Evolutionary conservation across 2,329 filamentous ascomycete genomes (phyloP).

Genomic region (Pyricularia sp.): DNA sequence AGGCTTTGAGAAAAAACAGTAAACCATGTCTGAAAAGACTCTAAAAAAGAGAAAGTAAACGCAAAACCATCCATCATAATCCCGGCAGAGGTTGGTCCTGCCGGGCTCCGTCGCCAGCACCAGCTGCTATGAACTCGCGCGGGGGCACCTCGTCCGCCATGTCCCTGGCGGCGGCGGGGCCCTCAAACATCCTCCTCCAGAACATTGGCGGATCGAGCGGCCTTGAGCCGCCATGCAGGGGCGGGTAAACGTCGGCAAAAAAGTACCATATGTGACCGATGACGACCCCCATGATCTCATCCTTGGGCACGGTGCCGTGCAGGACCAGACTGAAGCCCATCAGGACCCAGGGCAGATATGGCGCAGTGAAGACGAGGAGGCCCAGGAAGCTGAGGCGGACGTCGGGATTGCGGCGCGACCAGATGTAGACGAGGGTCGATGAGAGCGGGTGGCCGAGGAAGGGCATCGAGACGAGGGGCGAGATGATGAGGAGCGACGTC

Average conservation of each 20-base stretch:
- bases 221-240: slow-evolving; percentile 72
- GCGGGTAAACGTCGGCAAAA: slow-evolving; percentile 93
- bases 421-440: slow-evolving; percentile 93
- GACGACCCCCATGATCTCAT: slow-evolving; percentile 90
- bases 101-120: slow-evolving; percentile 36
- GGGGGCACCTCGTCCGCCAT: slow-evolving; percentile 14
- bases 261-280: slow-evolving; percentile 98
- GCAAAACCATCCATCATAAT: background rate
- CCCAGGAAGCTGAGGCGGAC: slow-evolving; percentile 84
- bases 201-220: slow-evolving; percentile 83
- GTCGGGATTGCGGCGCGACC: slow-evolving; percentile 90
- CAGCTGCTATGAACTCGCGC: slow-evolving; percentile 34
- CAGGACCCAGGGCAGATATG: slow-evolving; percentile 91
- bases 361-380: slow-evolving; percentile 82
- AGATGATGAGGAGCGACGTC: slow-evolving; percentile 67
- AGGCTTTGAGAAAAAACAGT: background rate
- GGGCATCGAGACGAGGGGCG: slow-evolving; percentile 80
- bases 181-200: slow-evolving; percentile 81
- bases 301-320: slow-evolving; percentile 82
- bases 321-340: slow-evolving; percentile 89
- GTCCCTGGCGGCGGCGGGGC: slow-evolving; percentile 12
- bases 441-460: slow-evolving; percentile 92
- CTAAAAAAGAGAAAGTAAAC: background rate
- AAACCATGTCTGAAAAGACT: background rate
- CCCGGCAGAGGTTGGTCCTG: background rate